Evolutionary conservation across 2,329 filamentous ascomycete species (phyloP).

Genomic region (Diaporthe velutina): DNA sequence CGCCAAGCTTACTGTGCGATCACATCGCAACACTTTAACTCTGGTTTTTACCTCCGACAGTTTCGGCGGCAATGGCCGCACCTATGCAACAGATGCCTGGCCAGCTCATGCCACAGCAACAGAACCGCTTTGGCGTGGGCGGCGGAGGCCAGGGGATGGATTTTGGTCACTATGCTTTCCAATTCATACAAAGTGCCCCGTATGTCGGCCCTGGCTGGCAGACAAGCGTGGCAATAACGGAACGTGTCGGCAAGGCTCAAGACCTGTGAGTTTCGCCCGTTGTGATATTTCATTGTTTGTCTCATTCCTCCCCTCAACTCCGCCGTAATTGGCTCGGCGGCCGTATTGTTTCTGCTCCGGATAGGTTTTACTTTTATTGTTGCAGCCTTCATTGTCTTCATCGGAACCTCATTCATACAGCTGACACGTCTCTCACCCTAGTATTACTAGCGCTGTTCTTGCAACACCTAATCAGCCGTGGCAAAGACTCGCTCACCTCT

Average conservation of each 20-base stretch:
- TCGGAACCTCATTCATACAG: background rate
- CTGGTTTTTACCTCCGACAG: constrained; percentile 31
- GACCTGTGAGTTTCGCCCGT: constrained; percentile 50
- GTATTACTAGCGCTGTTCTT: constrained; percentile 65
- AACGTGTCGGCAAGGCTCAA: constrained; percentile 50
- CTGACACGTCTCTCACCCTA: constrained; percentile 46
- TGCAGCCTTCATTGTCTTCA: background rate
- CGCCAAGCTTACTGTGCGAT: constrained; percentile 26
- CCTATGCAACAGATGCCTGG: constrained; percentile 70
- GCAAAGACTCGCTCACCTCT: constrained; percentile 56
- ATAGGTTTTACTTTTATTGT: background rate
- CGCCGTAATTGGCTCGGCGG: background rate
- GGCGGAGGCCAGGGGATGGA: constrained; percentile 24
- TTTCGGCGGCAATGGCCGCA: constrained; percentile 68
- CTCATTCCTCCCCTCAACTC: constrained; percentile 14
- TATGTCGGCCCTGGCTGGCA: constrained; percentile 49
- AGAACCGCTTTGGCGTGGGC: constrained; percentile 43
- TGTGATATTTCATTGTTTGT: constrained; percentile 13
- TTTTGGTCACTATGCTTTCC: constrained; percentile 54
- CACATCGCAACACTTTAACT: constrained; percentile 22
- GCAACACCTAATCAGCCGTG: constrained; percentile 57
- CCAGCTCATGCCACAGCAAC: constrained; percentile 59
- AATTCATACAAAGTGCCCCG: constrained; percentile 45
- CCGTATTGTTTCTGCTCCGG: background rate
- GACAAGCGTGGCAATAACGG: constrained; percentile 45